Evolutionary conservation across 208 protist species (phyloP).

Genomic region (Trypanosomatidae sp.): DNA sequence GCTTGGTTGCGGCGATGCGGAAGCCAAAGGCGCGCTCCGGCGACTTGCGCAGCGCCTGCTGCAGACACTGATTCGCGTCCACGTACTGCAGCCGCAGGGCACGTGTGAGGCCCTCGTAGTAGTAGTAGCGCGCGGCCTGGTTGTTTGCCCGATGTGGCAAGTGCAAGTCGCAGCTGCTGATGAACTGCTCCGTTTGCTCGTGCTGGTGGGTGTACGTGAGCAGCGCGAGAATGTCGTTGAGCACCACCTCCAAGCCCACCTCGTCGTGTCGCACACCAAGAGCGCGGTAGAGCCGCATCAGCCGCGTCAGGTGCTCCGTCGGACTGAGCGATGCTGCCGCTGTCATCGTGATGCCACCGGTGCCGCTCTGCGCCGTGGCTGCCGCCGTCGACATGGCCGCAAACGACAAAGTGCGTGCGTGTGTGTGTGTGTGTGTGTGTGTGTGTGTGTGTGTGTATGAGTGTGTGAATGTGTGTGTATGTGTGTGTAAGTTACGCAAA

Average conservation of each 20-base stretch:
- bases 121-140: constrained; percentile 93
- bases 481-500: too few relatives aligned
- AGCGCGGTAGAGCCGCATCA: constrained; percentile 75
- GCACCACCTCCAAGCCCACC: constrained; percentile 68
- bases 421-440: too few relatives aligned
- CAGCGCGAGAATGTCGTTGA: constrained; percentile 80
- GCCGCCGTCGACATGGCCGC: constrained; percentile 6
- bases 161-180: constrained; percentile 70
- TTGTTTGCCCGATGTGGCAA: constrained; percentile 77
- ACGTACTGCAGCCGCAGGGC: constrained; percentile 95
- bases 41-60: constrained; percentile 94
- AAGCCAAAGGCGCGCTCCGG: constrained; percentile 93
- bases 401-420: not conserved
- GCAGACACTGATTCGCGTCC: constrained; percentile 88
- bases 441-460: too few relatives aligned
- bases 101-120: constrained; percentile 93
- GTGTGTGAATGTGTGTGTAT: too few relatives aligned
- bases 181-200: constrained; percentile 76
- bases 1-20: constrained; percentile 87
- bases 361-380: constrained; percentile 1
- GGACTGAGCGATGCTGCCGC: constrained; percentile 9
- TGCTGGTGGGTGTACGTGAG: constrained; percentile 55
- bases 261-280: constrained; percentile 82
- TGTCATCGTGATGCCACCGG: constrained; percentile 6
- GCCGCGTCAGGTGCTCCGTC: constrained; percentile 33